These are phyloP conservation scores for Penicillium arizonense DNA, from an alignment of 495 filamentous ascomycete genomes.

Conservation along the genomic window DNA sequence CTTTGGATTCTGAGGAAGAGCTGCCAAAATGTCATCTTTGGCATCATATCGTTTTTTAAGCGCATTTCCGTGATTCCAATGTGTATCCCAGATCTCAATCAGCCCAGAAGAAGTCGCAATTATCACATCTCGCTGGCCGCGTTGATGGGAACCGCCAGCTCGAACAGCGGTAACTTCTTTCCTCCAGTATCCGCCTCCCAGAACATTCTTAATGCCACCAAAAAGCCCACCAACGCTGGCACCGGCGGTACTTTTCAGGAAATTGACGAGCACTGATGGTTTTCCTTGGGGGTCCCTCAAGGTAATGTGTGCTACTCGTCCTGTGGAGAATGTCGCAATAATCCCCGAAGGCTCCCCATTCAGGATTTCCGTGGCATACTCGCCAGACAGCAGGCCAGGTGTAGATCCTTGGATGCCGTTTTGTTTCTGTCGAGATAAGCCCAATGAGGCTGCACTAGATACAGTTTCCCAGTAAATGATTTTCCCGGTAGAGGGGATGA, in stretches of 20 bases:
- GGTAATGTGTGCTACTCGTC: constrained; percentile 80
- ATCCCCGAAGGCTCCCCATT: constrained; percentile 86
- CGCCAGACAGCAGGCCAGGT: constrained; percentile 70
- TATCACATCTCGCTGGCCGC: constrained; percentile 82
- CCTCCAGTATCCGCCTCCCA: constrained; percentile 62
- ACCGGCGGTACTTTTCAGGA: constrained; percentile 60
- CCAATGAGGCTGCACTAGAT: constrained; percentile 73
- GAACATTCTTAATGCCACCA: constrained; percentile 68
- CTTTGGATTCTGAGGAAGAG: constrained; percentile 13
- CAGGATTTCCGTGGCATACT: constrained; percentile 71
- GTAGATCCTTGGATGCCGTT: constrained; percentile 73
- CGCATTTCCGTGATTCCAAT: constrained; percentile 70
- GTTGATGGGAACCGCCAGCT: constrained; percentile 62
- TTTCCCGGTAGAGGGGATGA: constrained; percentile 79
- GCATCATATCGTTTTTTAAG: constrained; percentile 52
- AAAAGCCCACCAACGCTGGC: constrained; percentile 60
- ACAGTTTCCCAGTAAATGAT: constrained; percentile 95
- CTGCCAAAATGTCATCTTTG: constrained; percentile 34
- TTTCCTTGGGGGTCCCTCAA: constrained; percentile 83
- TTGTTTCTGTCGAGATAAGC: constrained; percentile 72
- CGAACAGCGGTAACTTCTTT: constrained; percentile 76
- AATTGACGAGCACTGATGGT: constrained; percentile 70
- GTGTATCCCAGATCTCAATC: constrained; percentile 82
- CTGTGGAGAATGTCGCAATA: constrained; percentile 76
- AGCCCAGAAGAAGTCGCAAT: constrained; percentile 70